Conservation (phyloP, 192 early-diverging fungal genomes). For the Backusella tarrabulga region DNA sequence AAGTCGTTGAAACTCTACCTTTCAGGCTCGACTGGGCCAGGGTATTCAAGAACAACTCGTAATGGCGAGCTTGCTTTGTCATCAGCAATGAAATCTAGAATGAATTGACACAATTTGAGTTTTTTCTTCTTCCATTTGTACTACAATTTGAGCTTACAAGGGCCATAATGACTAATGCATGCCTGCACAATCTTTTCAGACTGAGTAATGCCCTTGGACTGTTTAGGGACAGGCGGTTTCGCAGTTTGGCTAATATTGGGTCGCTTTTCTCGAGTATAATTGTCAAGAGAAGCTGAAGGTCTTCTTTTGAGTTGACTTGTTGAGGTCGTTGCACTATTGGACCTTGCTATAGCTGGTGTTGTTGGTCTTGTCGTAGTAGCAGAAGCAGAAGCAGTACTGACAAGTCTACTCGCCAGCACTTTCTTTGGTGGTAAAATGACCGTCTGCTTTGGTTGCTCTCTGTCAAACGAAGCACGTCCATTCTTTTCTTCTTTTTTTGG, state of each 20-base stretch:
- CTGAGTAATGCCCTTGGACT: constrained; percentile 36
- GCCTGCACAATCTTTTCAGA: constrained; percentile 47
- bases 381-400: background rate
- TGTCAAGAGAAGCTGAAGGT: background rate
- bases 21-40: constrained; percentile 11
- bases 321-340: background rate
- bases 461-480: background rate
- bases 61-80: background rate
- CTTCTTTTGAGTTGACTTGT: background rate
- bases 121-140: background rate
- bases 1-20: background rate
- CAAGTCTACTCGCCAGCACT: constrained; percentile 9
- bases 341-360: background rate
- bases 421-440: constrained; percentile 14
- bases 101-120: background rate
- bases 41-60: constrained; percentile 10
- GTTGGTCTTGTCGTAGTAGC: background rate
- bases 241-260: background rate
- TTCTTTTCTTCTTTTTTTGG: constrained; percentile 2
- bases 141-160: constrained; percentile 34
- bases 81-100: background rate
- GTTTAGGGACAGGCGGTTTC: background rate
- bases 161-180: constrained; percentile 39
- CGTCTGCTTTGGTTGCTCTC: constrained; percentile 10
- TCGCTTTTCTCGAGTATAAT: constrained; percentile 9